These are phyloP conservation scores for Myxozyma melibiosi DNA, from an alignment of 805 yeast species.

Conservation along the genomic window DNA sequence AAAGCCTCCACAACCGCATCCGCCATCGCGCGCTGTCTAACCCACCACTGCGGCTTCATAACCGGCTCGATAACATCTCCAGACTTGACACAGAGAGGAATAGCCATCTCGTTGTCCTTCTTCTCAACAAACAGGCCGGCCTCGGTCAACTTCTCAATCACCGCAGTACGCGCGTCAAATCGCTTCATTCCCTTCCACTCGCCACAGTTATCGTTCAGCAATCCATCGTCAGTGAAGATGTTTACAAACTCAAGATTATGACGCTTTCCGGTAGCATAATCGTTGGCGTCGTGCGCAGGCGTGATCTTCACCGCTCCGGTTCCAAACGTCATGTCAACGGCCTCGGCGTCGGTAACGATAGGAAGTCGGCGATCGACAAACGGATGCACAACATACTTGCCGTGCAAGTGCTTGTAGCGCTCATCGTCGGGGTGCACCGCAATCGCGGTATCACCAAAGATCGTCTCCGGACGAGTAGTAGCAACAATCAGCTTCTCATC, in stretches of 20 bases:
- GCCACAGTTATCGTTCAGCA: constrained; percentile 89
- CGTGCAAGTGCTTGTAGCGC: constrained; percentile 92
- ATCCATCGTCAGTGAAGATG: constrained; percentile 90
- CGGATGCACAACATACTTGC: constrained; percentile 89
- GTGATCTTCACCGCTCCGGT: constrained; percentile 99
- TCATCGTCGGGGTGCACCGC: constrained; percentile 97
- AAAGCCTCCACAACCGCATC: constrained; percentile 83
- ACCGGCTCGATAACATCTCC: constrained; percentile 97
- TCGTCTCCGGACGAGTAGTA: constrained; percentile 98
- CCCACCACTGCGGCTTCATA: constrained; percentile 99
- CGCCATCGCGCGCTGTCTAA: constrained; percentile 86
- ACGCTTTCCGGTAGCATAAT: constrained; percentile 95
- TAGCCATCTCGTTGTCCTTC: constrained; percentile 92
- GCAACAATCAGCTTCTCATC: constrained; percentile 91
- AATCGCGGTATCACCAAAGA: constrained; percentile 96
- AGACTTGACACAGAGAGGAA: constrained; percentile 93
- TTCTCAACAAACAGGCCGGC: constrained; percentile 79
- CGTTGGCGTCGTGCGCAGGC: constrained; percentile 97
- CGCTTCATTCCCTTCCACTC: constrained; percentile 89
- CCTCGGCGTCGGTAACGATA: constrained; percentile 83
- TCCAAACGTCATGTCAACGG: constrained; percentile 99
- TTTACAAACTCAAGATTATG: constrained; percentile 84
- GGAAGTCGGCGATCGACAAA: constrained; percentile 84
- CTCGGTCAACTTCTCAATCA: constrained; percentile 75
- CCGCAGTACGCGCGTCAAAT: constrained; percentile 87